A percentile compares a stretch with the other conserved stretches of the same genome.
Conservation (phyloP, 106 monocot species). For the Ottelia alismoides region DNA sequence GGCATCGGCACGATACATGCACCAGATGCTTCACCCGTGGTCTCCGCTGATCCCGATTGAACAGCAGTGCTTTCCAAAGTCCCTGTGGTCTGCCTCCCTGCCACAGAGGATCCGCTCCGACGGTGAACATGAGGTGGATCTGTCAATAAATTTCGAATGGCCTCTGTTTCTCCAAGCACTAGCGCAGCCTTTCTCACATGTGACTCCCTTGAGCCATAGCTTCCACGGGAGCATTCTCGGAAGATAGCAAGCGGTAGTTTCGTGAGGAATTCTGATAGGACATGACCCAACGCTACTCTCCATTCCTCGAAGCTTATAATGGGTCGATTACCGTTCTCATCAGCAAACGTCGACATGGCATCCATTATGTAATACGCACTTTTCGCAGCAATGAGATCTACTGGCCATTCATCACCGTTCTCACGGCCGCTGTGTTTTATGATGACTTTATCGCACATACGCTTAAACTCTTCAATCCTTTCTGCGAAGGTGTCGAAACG, state of each 20-base stretch:
- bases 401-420: neutral
- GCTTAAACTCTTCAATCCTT: neutral
- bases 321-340: no score
- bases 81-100: no score
- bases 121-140: no score
- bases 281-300: no score
- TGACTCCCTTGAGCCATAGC: constrained; percentile 4
- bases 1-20: no score
- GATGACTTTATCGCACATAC: neutral
- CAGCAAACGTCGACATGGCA: constrained; percentile 1
- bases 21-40: no score
- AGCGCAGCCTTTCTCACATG: constrained; percentile 5
- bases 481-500: no score
- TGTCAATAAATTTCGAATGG: neutral
- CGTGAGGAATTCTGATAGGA: constrained; percentile 2
- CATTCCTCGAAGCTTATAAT: no score
- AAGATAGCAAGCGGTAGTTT: neutral
- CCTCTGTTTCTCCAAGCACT: constrained; percentile 10
- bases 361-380: constrained; percentile 1
- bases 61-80: no score
- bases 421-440: neutral
- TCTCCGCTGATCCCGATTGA: no score
- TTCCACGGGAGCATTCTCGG: constrained; percentile 3
- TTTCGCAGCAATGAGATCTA: neutral
- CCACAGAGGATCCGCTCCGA: no score